Percentiles rank a stretch among this genome's conserved stretches.
Conservation (phyloP, 2,329 filamentous ascomycete genomes). For the Beauveria sp. region DNA sequence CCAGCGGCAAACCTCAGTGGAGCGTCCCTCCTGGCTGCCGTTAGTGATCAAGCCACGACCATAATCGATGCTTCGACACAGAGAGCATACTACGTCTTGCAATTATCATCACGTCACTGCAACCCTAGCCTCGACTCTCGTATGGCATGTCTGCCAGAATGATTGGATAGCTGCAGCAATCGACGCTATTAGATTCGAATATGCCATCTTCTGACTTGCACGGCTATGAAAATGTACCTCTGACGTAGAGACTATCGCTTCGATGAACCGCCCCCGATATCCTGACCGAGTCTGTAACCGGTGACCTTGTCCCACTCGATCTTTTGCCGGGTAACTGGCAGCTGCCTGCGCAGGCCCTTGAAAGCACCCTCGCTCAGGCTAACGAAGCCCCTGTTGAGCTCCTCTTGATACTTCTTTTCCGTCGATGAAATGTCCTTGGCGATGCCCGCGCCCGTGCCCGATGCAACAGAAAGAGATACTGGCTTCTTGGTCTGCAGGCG, state of each 20-base stretch:
- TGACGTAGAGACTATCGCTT: conserved; percentile 33
- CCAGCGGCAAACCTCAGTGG: not conserved
- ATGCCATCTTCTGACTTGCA: not conserved
- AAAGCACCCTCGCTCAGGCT: conserved; percentile 89
- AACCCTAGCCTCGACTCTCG: too few relatives aligned
- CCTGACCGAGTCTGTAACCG: conserved; percentile 78
- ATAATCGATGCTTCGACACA: not conserved
- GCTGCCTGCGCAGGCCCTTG: conserved; percentile 82
- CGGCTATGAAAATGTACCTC: not conserved
- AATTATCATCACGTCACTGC: too few relatives aligned
- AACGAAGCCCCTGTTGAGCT: conserved; percentile 84
- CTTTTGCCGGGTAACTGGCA: conserved; percentile 96
- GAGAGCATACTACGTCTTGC: too few relatives aligned
- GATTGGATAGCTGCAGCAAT: not conserved
- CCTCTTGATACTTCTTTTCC: conserved; percentile 94
- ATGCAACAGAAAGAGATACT: conserved; percentile 53
- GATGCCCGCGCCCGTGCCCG: conserved; percentile 58
- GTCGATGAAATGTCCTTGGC: conserved; percentile 67
- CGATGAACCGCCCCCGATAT: conserved; percentile 62
- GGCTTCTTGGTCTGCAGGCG: conserved; percentile 84
- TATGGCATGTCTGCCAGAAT: not conserved
- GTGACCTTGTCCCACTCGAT: conserved; percentile 99
- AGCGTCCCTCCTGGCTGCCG: not conserved
- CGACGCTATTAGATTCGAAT: not conserved
- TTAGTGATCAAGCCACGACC: not conserved